A percentile compares a stretch with the other conserved stretches of the same genome.
These are phyloP conservation scores for Mycosphaerelloides madeirae DNA, from an alignment of 2,329 filamentous ascomycete species.

Conservation along the genomic window DNA sequence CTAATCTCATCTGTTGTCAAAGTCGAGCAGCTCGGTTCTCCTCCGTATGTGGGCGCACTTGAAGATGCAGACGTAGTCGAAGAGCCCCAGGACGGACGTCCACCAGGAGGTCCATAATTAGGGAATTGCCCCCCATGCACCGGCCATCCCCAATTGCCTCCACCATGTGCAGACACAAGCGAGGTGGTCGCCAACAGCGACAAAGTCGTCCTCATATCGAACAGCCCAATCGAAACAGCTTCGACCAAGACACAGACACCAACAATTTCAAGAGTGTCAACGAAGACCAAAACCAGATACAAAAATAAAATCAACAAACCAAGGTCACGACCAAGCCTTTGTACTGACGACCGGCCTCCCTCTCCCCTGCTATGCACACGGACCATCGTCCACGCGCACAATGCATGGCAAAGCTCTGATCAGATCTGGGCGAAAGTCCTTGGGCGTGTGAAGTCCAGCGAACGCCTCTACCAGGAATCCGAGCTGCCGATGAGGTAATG, in stretches of 20 bases:
- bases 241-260: not conserved
- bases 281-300: not conserved
- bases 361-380: not conserved
- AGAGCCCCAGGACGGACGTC: not conserved
- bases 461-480: too few relatives aligned
- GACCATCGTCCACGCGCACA: not conserved
- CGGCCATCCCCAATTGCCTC: not conserved
- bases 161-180: not conserved
- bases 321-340: not conserved
- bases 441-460: too few relatives aligned
- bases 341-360: not conserved
- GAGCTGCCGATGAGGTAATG: too few relatives aligned
- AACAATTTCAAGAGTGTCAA: not conserved
- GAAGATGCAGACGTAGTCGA: not conserved
- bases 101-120: slow-evolving; percentile 1
- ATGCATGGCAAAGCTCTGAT: not conserved
- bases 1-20: slow-evolving; percentile 31
- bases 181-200: not conserved
- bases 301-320: slow-evolving; percentile 1
- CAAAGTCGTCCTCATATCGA: not conserved
- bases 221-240: not conserved
- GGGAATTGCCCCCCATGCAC: not conserved
- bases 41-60: not conserved
- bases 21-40: slow-evolving; percentile 15
- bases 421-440: not conserved